phyloP scores from a whole-genome alignment of 108 stramenopile species.

The Mediolabrus comicus region DNA sequence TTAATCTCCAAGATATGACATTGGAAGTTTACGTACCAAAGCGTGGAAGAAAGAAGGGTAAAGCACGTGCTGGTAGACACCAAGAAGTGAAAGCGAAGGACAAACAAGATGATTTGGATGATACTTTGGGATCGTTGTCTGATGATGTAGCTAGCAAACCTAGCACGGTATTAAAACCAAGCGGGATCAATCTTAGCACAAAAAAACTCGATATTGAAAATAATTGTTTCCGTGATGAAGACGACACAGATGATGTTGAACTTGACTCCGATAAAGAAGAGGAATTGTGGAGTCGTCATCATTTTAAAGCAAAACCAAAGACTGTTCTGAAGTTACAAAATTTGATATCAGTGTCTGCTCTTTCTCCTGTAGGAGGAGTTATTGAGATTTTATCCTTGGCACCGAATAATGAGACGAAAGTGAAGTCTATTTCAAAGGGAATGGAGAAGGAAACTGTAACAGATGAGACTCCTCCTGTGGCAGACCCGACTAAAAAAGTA shows the following conservation, averaged over 20 bases:
- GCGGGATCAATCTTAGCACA: conserved; percentile 12
- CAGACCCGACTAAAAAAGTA: not conserved
- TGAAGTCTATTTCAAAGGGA: not conserved
- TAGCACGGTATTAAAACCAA: not conserved
- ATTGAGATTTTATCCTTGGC: conserved; percentile 12
- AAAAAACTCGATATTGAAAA: not conserved
- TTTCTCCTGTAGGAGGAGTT: conserved; percentile 6
- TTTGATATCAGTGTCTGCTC: conserved; percentile 22
- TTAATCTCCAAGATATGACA: conserved; percentile 36
- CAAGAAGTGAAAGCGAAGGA: not conserved
- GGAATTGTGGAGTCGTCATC: conserved; percentile 5
- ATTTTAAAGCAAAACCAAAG: conserved; percentile 10
- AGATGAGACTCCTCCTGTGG: not conserved
- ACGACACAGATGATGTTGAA: not conserved
- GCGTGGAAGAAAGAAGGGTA: not conserved
- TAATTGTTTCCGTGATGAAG: not conserved
- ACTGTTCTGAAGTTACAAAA: conserved; percentile 6
- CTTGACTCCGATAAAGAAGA: not conserved
- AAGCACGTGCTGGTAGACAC: not conserved
- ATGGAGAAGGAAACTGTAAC: not conserved
- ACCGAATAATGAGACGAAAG: not conserved
- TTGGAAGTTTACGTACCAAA: conserved; percentile 19
- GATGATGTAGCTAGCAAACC: not conserved
- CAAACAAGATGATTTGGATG: not conserved
- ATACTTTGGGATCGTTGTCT: not conserved